These are phyloP conservation scores for Davidsoniella eucalypti DNA, from an alignment of 2,329 filamentous ascomycete species.

Conservation along the genomic window DNA sequence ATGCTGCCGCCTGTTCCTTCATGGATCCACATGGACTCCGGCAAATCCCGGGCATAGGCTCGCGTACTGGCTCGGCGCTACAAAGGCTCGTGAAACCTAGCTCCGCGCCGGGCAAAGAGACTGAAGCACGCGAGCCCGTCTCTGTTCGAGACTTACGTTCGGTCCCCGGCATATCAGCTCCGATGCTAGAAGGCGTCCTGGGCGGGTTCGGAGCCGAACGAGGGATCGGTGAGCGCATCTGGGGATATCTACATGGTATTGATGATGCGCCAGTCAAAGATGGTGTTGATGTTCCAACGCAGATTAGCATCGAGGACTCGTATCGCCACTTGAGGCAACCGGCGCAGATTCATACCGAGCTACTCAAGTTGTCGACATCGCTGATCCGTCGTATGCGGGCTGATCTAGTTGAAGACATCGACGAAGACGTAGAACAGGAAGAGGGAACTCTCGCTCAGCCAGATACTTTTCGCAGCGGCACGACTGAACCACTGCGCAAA, in stretches of 20 bases:
- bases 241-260: constrained; percentile 65
- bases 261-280: constrained; percentile 60
- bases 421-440: constrained; percentile 23
- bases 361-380: constrained; percentile 50
- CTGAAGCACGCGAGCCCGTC: not conserved
- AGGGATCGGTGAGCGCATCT: constrained; percentile 56
- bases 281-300: constrained; percentile 55
- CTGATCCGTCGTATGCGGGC: constrained; percentile 62
- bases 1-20: constrained; percentile 43
- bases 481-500: constrained; percentile 15
- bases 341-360: constrained; percentile 47
- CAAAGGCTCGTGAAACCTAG: constrained; percentile 21
- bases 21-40: constrained; percentile 62
- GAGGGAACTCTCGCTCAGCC: too few relatives aligned
- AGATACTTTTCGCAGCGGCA: too few relatives aligned
- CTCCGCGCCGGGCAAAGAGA: too few relatives aligned
- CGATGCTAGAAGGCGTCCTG: constrained; percentile 51
- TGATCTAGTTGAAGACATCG: constrained; percentile 44
- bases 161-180: constrained; percentile 44
- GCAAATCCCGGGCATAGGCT: constrained; percentile 73
- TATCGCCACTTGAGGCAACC: constrained; percentile 51
- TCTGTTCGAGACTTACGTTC: constrained; percentile 12
- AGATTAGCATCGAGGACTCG: constrained; percentile 91
- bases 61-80: constrained; percentile 42
- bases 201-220: constrained; percentile 52